Percentiles rank a stretch among this genome's conserved stretches.
Conservation (phyloP, 495 filamentous ascomycete genomes). For the Parachaetomium inaequale region DNA sequence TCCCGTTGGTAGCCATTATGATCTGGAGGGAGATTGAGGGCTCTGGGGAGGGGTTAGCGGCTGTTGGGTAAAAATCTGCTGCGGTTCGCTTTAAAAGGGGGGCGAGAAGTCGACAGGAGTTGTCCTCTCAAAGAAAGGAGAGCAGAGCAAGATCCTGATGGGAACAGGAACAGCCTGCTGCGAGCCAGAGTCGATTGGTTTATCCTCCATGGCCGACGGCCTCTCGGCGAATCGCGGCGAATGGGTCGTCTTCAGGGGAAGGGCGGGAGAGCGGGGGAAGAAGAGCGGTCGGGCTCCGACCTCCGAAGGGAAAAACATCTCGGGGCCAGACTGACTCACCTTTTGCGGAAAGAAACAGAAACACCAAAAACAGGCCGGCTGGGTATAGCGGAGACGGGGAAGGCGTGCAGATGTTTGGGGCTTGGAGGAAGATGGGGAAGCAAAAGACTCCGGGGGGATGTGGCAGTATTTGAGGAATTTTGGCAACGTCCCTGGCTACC, state of each 20-base stretch:
- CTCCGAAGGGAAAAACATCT: not conserved
- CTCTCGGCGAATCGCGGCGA: not conserved
- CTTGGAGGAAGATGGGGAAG: conserved; percentile 29
- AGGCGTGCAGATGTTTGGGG: conserved; percentile 16
- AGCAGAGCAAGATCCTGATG: not conserved
- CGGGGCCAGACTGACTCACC: conserved; percentile 11
- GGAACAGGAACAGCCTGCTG: not conserved
- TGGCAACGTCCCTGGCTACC: conserved; percentile 23
- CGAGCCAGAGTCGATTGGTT: not conserved
- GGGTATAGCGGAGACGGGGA: conserved; percentile 11
- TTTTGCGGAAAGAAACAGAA: conserved; percentile 13
- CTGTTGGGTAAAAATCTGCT: conserved; percentile 15
- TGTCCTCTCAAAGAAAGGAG: not conserved
- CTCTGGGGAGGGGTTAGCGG: conserved; percentile 20
- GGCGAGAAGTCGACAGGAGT: not conserved
- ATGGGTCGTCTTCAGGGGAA: not conserved
- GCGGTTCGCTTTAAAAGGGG: not conserved
- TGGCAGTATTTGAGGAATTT: conserved; percentile 40
- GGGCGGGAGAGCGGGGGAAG: not conserved
- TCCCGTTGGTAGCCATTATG: conserved; percentile 62
- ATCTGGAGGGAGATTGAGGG: conserved; percentile 11
- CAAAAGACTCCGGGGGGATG: conserved; percentile 21
- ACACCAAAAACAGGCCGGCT: conserved; percentile 12
- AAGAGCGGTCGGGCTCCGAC: not conserved
- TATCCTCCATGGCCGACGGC: not conserved